phyloP scores from a whole-genome alignment of 2,329 filamentous ascomycete species.

The Cladophialophora chaetospira region DNA sequence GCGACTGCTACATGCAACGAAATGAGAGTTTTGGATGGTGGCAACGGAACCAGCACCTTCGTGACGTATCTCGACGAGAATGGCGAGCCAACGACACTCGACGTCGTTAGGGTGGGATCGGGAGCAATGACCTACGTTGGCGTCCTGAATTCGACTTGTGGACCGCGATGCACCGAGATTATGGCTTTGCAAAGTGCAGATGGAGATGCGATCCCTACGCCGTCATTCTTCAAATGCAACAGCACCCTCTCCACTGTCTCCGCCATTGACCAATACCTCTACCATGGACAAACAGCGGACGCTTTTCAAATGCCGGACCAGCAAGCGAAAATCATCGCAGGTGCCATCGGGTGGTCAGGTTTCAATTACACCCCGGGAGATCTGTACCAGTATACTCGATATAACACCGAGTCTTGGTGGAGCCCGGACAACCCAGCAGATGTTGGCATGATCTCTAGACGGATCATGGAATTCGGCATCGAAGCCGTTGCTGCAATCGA shows the following conservation, averaged over 20 bases:
- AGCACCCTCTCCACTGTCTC: constrained; percentile 24
- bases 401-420: constrained; percentile 26
- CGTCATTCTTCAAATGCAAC: constrained; percentile 30
- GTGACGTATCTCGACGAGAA: constrained; percentile 22
- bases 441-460: constrained; percentile 12
- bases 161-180: constrained; percentile 29
- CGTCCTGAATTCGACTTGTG: constrained; percentile 29
- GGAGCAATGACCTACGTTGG: constrained; percentile 29
- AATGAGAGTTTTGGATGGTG: constrained; percentile 17
- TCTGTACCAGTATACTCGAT: constrained; percentile 24
- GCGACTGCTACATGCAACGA: constrained; percentile 16
- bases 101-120: constrained; percentile 19
- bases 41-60: constrained; percentile 15
- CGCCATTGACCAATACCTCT: constrained; percentile 21
- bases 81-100: constrained; percentile 9
- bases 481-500: constrained; percentile 32
- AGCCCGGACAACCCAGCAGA: constrained; percentile 16
- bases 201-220: constrained; percentile 11
- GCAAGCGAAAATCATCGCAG: constrained; percentile 29
- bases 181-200: constrained; percentile 26
- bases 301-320: constrained; percentile 24
- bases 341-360: constrained; percentile 31
- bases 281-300: constrained; percentile 6
- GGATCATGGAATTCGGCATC: constrained; percentile 29
- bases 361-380: constrained; percentile 20